Base-by-base conservation (phyloP, 352 stramenopile genomes). In the Phytophthora ohioensis region DNA sequence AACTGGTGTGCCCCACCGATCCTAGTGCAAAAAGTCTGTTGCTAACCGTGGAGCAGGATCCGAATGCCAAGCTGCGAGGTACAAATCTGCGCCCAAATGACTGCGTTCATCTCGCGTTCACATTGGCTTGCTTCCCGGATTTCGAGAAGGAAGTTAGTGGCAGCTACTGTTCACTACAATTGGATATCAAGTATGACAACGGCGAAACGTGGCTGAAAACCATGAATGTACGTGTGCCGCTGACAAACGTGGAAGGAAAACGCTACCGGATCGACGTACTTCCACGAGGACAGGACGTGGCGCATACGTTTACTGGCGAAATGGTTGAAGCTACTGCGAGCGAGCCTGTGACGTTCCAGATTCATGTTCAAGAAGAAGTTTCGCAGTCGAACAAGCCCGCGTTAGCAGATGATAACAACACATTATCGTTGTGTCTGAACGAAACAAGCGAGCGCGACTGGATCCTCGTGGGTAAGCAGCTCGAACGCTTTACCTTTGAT, bases 391-490 rank as follows among this genome's bases (percentile, higher is more conserved):
- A 59, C 39, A 47, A 51, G 43, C n/a, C 51, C 31, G 47, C 31
- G n/a, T 7, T 55, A 12, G 31, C 57, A 1, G 11, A 57, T n/a
- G 41, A 65, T 6, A 32, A 34, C 11, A 32, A 34, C 11, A 36
- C 42, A 3, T 54, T 85, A 49, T 59, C 82, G 46, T 65, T 93
- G 36, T 90, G 78, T 51, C 60, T 93, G n/a, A 73, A 84, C 47
- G 71, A 80, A 30, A 58, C 52, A 42, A 89, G 78, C 39, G 81
- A 86, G 21, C 48, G 58, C n/a, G 86, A 93, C 66, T 93, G 86
- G 86, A 75, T 93, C 42, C 57, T 91, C 11, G 30, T 93, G 17
- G 84, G 86, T 32, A 92, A 90, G 58, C 80, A 88, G 55, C 69
- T 75, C 27, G 84, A 92, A 68, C 68, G 65, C 27, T 79, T 91